Conservation (phyloP, 2,329 filamentous ascomycete species). For the Sclerotinia glacialis region DNA sequence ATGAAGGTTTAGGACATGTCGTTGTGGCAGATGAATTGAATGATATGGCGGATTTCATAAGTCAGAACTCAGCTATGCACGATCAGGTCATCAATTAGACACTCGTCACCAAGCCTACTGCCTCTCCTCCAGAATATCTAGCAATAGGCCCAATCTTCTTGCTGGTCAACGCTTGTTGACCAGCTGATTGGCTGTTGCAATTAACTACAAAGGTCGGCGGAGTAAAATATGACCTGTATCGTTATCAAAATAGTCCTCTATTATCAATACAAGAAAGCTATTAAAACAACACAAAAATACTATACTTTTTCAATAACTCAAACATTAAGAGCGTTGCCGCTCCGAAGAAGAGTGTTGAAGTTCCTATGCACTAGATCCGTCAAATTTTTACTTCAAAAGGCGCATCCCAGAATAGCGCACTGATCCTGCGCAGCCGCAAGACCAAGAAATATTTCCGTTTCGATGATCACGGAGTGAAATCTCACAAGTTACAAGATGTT, state of each 20-base stretch:
- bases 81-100: too few species aligned
- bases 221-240: neutral
- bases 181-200: neutral
- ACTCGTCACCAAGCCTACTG: neutral
- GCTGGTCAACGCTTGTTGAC: neutral
- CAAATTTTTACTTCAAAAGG: neutral
- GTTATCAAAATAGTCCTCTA: neutral
- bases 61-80: neutral
- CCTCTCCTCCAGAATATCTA: too few species aligned
- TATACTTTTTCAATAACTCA: neutral
- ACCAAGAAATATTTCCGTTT: neutral
- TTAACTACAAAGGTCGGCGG: neutral
- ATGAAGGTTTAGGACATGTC: conserved; percentile 2
- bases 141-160: too few species aligned
- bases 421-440: neutral
- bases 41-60: neutral
- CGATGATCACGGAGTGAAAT: neutral
- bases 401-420: neutral
- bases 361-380: neutral
- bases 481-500: too few species aligned
- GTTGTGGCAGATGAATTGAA: neutral
- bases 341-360: neutral
- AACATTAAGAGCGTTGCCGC: neutral
- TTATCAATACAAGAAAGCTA: neutral
- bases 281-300: neutral